phyloP scores from a whole-genome alignment of 257 asterid species.

The Fraxinus pennsylvanica region DNA sequence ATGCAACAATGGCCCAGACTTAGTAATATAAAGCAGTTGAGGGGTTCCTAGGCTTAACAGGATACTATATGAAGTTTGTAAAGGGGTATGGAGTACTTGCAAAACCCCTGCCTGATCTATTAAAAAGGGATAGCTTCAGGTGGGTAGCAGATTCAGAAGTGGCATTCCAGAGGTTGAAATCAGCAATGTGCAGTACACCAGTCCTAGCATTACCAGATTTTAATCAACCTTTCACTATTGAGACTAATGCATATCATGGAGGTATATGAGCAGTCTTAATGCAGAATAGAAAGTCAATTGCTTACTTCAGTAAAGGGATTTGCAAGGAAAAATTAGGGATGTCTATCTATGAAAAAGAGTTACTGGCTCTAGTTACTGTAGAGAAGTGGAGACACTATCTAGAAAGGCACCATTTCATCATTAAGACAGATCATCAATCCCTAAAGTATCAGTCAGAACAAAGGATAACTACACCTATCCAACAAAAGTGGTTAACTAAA shows the following conservation, averaged over 20 bases:
- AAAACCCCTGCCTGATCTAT: not conserved
- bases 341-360: not conserved
- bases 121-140: not conserved
- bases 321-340: not conserved
- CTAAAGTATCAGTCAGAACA: too few relatives aligned
- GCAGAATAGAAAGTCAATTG: not conserved
- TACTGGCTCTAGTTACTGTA: not conserved
- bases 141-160: not conserved
- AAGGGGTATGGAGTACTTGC: not conserved
- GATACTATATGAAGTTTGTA: not conserved
- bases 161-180: not conserved
- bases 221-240: not conserved
- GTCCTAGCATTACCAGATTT: not conserved
- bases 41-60: too few relatives aligned
- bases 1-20: too few relatives aligned
- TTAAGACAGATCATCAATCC: too few relatives aligned
- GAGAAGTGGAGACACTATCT: not conserved
- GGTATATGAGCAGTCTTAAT: not conserved
- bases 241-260: not conserved
- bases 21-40: too few relatives aligned
- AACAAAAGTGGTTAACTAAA: too few relatives aligned
- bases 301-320: not conserved
- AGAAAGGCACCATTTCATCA: not conserved
- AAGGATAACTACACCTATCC: too few relatives aligned
- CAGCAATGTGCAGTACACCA: not conserved